phyloP scores from a whole-genome alignment of 768 basidiomycete genomes.

The Gyrodon lividus region DNA sequence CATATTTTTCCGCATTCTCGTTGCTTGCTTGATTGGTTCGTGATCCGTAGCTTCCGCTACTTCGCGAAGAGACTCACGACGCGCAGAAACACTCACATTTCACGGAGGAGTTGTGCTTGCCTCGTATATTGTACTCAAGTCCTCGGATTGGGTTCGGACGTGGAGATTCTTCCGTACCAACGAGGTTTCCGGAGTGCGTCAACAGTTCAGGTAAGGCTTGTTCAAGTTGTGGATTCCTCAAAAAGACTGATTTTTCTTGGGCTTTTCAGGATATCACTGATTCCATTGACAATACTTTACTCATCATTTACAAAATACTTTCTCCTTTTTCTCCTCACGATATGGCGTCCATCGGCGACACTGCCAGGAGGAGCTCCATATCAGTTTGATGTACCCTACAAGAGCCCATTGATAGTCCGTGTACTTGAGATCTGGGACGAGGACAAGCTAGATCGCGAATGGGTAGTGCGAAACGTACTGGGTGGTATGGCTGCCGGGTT shows the following conservation, averaged over 20 bases:
- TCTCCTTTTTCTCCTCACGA: constrained; percentile 75
- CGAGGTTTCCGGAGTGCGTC: constrained; percentile 49
- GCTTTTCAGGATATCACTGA: constrained; percentile 56
- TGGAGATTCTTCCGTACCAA: constrained; percentile 19
- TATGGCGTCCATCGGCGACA: constrained; percentile 60
- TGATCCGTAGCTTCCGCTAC: neutral
- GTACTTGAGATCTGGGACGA: constrained; percentile 64
- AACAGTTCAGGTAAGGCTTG: constrained; percentile 56
- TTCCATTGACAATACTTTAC: constrained; percentile 79
- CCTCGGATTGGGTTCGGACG: constrained; percentile 37
- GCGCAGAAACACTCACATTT: constrained; percentile 73
- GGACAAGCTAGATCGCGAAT: constrained; percentile 74
- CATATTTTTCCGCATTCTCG: constrained; percentile 56
- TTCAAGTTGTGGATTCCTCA: neutral
- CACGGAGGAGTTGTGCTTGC: constrained; percentile 64
- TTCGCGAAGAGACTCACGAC: neutral
- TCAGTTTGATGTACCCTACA: constrained; percentile 26
- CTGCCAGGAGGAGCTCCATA: constrained; percentile 18
- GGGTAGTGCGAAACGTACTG: constrained; percentile 79
- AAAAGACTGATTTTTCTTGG: neutral
- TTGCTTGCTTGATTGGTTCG: constrained; percentile 65
- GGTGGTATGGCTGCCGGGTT: constrained; percentile 89
- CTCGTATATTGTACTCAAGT: constrained; percentile 50
- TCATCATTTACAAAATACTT: constrained; percentile 84
- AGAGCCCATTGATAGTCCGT: constrained; percentile 36